phyloP scores from a whole-genome alignment of 306 rosid genomes.

The Pyrus betulifolia region DNA sequence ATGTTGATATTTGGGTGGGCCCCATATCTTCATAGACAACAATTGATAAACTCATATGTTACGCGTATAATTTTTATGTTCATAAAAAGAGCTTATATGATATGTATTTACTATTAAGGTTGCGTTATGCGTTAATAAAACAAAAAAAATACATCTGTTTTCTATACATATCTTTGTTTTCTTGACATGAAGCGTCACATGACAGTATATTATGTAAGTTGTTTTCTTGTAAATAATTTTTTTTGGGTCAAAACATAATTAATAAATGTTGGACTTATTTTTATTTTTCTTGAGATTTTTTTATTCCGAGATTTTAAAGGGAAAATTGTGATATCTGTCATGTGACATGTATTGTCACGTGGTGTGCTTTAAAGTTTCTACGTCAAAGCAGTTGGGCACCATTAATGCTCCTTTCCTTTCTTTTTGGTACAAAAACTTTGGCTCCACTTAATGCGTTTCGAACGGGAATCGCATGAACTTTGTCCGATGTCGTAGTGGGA shows the following conservation, averaged over 20 bases:
- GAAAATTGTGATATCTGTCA: not conserved
- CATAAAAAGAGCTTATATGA: no score
- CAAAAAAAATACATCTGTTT: fast-evolving
- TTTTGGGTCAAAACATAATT: no score
- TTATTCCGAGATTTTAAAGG: not conserved
- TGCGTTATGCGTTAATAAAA: no score
- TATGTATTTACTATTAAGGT: no score
- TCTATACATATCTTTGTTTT: no score
- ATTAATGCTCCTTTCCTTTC: not conserved
- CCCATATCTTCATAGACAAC: not conserved
- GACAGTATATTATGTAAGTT: fast-evolving
- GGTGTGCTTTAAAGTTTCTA: not conserved
- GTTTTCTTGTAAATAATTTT: no score
- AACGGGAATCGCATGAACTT: not conserved
- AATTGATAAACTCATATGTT: not conserved
- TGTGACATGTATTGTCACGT: not conserved
- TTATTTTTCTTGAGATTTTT: not conserved
- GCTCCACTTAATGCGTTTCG: not conserved
- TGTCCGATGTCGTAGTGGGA: not conserved
- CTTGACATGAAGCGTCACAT: fast-evolving
- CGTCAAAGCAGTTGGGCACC: not conserved
- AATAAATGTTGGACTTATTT: not conserved
- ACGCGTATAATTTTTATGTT: not conserved
- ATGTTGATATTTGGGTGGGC: not conserved
- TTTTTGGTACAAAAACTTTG: not conserved